These are phyloP conservation scores for Spergularia azorica DNA, from an alignment of 179 eudicot genomes.

Conservation along the genomic window DNA sequence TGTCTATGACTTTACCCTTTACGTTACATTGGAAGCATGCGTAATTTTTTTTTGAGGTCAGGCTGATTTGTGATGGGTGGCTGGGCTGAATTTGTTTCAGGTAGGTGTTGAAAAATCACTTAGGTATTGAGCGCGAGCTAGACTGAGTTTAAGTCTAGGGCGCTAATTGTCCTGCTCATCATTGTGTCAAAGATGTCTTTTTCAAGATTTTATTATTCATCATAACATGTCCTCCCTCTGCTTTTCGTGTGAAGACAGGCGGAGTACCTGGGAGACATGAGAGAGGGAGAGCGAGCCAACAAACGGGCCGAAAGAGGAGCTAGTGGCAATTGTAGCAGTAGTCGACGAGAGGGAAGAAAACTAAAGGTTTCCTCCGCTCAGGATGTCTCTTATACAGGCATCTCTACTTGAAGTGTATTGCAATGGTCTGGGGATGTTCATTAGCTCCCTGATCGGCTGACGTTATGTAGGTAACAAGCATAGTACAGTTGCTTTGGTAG, in stretches of 20 bases:
- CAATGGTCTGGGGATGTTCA: background rate
- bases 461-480: background rate
- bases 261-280: conserved; percentile 33
- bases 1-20: too few relatives aligned
- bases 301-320: conserved; percentile 31
- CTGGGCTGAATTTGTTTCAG: too few relatives aligned
- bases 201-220: background rate
- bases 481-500: too few relatives aligned
- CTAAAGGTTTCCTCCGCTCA: conserved; percentile 26
- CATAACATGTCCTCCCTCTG: background rate
- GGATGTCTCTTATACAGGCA: conserved; percentile 25
- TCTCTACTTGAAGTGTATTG: conserved; percentile 12
- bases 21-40: too few relatives aligned
- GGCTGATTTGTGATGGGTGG: too few relatives aligned
- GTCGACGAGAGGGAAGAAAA: conserved; percentile 26
- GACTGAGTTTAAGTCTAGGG: too few relatives aligned
- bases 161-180: too few relatives aligned
- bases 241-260: conserved; percentile 41
- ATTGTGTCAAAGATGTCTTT: background rate
- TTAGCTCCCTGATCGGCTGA: background rate
- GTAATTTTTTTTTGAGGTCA: too few relatives aligned
- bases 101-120: too few relatives aligned
- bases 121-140: too few relatives aligned
- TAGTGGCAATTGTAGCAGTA: background rate
- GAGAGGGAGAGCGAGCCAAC: conserved; percentile 31